Base-by-base conservation (phyloP, 169 alveolate species). In the Cryptosporidium sp. region DNA sequence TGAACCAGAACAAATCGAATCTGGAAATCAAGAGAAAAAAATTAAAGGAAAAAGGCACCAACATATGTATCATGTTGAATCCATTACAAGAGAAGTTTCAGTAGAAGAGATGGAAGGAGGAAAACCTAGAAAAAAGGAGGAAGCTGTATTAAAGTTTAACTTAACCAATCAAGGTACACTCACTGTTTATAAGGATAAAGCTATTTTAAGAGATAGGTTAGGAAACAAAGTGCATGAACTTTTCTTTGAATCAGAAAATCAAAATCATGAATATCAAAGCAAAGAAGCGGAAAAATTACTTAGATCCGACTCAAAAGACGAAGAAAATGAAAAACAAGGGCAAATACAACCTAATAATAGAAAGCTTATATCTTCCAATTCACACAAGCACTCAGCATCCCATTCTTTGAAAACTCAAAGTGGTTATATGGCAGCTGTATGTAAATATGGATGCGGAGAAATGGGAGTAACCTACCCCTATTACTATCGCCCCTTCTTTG, bases 401-500 rank as follows among this genome's bases (percentile, higher is more conserved):
- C 89, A 80, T 37, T 80, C 89, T 29, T 53, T 80, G 14, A 80
- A 80, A 62, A 80, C 89, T 42, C 89, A 80, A 48, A 80, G 89
- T 18, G 89, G 75, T 33, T 80, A 80, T 65, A 80, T 80, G 89
- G 89, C 89, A 37, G 89, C 89, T 4, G 89, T 80, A 14, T 80
- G 89, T 48, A 80, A 80, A 65, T 80, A 80, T 65, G 89, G 89
- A 23, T 80, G 85, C 37, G 84, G 85, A 37, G 87, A 58, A 58
- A 69, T 75, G 91, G 91, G 93, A 72, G 93, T 91, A 6, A 91
- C 94, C 9, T 91, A 86, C 68, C 94, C 94, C 3, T 91, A 91
- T 71, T 91, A 91, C 71, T 91, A 91, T 39, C 93, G 94, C 29
- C 94, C 94, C 33, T 91, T 91, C 92, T 91, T 91, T 53, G 94